phyloP scores from a whole-genome alignment of 1,139 yeast species.

The Debaryomyces sp. region DNA sequence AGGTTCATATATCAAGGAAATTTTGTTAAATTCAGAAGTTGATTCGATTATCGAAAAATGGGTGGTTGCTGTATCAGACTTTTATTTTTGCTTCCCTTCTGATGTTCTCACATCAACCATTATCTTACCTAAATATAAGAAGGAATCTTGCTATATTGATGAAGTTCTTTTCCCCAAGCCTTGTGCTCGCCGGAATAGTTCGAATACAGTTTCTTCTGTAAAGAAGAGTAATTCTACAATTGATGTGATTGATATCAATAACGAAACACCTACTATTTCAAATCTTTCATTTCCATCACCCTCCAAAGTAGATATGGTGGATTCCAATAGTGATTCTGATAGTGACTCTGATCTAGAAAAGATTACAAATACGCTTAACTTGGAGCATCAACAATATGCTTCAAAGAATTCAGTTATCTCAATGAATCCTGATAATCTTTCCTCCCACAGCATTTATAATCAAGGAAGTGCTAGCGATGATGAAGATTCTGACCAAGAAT shows the following conservation, averaged over 20 bases:
- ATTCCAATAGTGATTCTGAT: conserved; percentile 4
- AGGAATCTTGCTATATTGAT: not conserved
- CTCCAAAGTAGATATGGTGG: not conserved
- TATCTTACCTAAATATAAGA: conserved; percentile 15
- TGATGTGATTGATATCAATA: not conserved
- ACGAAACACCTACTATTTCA: not conserved
- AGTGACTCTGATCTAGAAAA: conserved; percentile 7
- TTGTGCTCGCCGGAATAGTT: not conserved
- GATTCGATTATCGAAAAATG: conserved; percentile 44
- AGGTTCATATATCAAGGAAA: not conserved
- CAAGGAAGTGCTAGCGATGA: conserved; percentile 16
- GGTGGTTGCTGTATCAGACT: conserved; percentile 47
- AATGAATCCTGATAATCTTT: not conserved
- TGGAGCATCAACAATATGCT: not conserved
- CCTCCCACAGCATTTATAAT: not conserved
- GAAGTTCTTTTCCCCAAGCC: not conserved
- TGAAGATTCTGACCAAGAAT: conserved; percentile 31
- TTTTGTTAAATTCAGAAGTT: conserved; percentile 25
- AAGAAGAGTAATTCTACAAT: conserved; percentile 7
- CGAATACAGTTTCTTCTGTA: not conserved
- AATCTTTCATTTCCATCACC: not conserved
- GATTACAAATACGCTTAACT: not conserved
- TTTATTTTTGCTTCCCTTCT: conserved; percentile 33
- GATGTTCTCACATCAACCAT: conserved; percentile 43
- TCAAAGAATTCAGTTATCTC: not conserved